A percentile compares a stretch with the other conserved stretches of the same genome.
Conservation (phyloP, 257 asterid species). For the Capsicum baccatum region DNA sequence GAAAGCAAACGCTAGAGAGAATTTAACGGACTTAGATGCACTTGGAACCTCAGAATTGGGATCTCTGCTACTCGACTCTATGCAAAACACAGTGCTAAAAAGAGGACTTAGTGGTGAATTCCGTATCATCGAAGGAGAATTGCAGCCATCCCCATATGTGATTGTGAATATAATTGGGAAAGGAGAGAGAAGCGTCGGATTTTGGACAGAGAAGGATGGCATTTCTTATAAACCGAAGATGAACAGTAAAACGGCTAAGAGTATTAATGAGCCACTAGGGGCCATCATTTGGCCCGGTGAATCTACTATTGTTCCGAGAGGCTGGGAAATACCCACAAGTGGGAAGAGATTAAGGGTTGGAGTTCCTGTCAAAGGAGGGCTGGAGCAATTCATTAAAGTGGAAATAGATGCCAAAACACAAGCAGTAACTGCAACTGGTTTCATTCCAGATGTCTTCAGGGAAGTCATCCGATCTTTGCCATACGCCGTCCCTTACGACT, state of each 20-base stretch:
- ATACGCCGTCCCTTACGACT: slow-evolving; percentile 41
- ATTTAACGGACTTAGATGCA: slow-evolving; percentile 45
- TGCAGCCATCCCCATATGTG: slow-evolving; percentile 46
- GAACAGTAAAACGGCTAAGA: slow-evolving; percentile 14
- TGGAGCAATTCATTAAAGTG: slow-evolving; percentile 39
- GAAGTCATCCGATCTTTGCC: slow-evolving; percentile 40
- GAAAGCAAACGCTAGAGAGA: slow-evolving; percentile 24
- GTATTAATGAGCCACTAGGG: slow-evolving; percentile 38
- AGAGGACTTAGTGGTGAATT: slow-evolving; percentile 57
- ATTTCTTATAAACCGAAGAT: slow-evolving; percentile 31
- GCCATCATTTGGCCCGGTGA: slow-evolving; percentile 53
- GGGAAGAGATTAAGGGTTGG: slow-evolving; percentile 45
- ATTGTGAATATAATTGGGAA: slow-evolving; percentile 54
- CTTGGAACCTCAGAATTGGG: slow-evolving; percentile 50
- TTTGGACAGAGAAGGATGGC: slow-evolving; percentile 51
- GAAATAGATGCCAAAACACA: slow-evolving; percentile 37
- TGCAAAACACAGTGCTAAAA: slow-evolving; percentile 37
- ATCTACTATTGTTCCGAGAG: slow-evolving; percentile 42
- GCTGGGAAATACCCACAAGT: slow-evolving; percentile 52
- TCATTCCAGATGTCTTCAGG: slow-evolving; percentile 46
- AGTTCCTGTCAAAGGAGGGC: slow-evolving; percentile 46
- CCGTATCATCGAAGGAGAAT: slow-evolving; percentile 42
- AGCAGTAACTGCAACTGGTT: slow-evolving; percentile 36
- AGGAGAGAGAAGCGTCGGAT: slow-evolving; percentile 44
- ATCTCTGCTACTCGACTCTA: slow-evolving; percentile 32